Evolutionary conservation across 495 filamentous ascomycete genomes (phyloP).

Genomic region (Hypoxylon fuscum): DNA sequence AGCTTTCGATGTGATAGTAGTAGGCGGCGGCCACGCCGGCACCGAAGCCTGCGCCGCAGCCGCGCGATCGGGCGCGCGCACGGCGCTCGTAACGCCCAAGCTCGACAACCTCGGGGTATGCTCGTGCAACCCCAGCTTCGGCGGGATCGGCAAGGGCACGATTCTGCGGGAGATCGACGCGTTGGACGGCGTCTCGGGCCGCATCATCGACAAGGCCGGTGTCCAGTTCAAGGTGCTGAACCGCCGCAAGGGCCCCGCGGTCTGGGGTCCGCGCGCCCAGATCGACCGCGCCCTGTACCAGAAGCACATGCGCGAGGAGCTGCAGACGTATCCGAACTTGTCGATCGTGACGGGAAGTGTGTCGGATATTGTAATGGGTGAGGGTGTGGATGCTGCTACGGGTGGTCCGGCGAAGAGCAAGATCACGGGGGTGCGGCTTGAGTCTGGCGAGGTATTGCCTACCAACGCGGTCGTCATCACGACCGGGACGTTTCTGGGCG

Average conservation of each 20-base stretch:
- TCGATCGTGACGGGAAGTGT: constrained; percentile 86
- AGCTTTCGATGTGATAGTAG: constrained; percentile 90
- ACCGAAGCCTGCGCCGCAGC: constrained; percentile 94
- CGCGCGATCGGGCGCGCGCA: constrained; percentile 87
- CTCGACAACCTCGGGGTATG: constrained; percentile 91
- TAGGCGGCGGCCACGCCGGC: constrained; percentile 95
- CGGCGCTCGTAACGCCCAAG: constrained; percentile 87
- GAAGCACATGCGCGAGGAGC: constrained; percentile 89
- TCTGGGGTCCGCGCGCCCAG: constrained; percentile 96
- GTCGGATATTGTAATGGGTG: constrained; percentile 83
- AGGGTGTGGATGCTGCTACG: constrained; percentile 56
- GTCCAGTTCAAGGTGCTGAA: constrained; percentile 92
- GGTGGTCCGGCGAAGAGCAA: constrained; percentile 66
- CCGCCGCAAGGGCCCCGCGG: constrained; percentile 87
- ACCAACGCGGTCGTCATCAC: constrained; percentile 90
- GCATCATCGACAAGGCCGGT: constrained; percentile 92
- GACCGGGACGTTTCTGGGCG: constrained; percentile 93
- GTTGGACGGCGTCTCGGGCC: constrained; percentile 87
- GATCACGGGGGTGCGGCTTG: constrained; percentile 86
- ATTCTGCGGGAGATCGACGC: constrained; percentile 97
- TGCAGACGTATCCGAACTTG: constrained; percentile 77
- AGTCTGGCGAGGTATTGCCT: constrained; percentile 85
- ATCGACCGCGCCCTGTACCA: constrained; percentile 93
- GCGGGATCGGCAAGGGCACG: constrained; percentile 97
- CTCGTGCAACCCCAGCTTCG: constrained; percentile 97